Base-by-base conservation (phyloP, 176 grass and related monocot species). In the Carex scoparia region DNA sequence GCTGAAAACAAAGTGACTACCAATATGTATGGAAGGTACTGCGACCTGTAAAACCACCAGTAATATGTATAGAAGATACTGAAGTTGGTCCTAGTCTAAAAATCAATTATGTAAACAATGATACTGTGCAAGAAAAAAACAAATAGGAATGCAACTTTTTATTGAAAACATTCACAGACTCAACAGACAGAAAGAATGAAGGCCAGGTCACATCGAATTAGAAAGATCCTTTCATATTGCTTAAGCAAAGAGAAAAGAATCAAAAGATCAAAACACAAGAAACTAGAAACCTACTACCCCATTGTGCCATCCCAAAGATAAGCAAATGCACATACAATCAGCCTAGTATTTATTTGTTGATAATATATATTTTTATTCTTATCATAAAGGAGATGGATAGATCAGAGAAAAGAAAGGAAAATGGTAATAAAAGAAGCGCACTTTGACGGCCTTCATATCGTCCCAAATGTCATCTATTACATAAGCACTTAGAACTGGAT, bases 401-500 rank as follows among this genome's bases (percentile, higher is more conserved):
- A 78, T 77, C 74, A 57, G 74, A 72, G 40, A 55, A 87, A 23
- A 65, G 23, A 55, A 87, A 61, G 48, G 48, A 6, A 76, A 87
- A 40, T 32, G 69, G 40, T 84, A 18, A 54, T 85, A 63, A 61
- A 79, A 66, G 40, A 69, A 84, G 55, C 62, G 84, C 91, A 98
- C 96, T 86, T 91, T 95, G 93, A 92, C 93, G 49, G 96, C 96
- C 77, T 98, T 95, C 96, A 98, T 98, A 86, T 98, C 91, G 59
- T 95, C 96, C 96, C 96, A 98, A 92, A 98, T 94, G 86, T 98
- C 96, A 90, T 98, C 96, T 88, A 98, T 98, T 35, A 98, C 93
- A 11, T 98, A 98, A 32, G 96, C 89, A 90, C 96, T 92, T 59
- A 98, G 88, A 55, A 95, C 88, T 74, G 93, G 91, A 79, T 98